Percentiles rank a stretch among this genome's conserved stretches.
phyloP scores from a whole-genome alignment of 2,329 filamentous ascomycete species.

The Colletotrichum abscissum region DNA sequence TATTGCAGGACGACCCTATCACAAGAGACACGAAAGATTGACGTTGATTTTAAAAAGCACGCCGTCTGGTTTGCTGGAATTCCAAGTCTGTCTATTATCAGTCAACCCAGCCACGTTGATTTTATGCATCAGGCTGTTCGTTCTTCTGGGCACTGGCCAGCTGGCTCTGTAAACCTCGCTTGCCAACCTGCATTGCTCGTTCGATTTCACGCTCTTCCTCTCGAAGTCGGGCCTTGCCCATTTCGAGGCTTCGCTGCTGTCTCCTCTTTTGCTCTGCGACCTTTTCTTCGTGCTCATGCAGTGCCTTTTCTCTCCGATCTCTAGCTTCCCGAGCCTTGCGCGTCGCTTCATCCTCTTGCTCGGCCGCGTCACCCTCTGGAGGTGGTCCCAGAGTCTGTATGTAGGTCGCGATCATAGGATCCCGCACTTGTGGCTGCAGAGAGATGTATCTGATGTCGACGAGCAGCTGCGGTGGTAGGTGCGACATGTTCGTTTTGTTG shows the following conservation, averaged over 20 bases:
- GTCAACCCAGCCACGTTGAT: conserved; percentile 1
- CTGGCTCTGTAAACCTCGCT: conserved; percentile 73
- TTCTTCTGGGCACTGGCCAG: conserved; percentile 49
- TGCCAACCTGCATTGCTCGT: conserved; percentile 75
- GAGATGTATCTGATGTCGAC: conserved; percentile 78
- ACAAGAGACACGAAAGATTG: neutral
- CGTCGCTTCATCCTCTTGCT: conserved; percentile 62
- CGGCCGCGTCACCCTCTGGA: conserved; percentile 51
- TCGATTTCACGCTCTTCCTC: conserved; percentile 77
- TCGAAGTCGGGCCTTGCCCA: conserved; percentile 69
- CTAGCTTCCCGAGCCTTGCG: conserved; percentile 62
- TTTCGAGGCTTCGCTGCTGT: conserved; percentile 68
- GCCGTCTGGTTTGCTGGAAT: neutral
- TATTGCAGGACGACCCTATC: neutral
- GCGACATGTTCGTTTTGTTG: conserved; percentile 63
- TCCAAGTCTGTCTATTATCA: neutral
- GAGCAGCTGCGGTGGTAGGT: conserved; percentile 71
- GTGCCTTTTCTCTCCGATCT: conserved; percentile 72
- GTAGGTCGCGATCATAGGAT: conserved; percentile 74
- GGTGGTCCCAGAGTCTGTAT: conserved; percentile 72
- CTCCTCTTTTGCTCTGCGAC: conserved; percentile 73
- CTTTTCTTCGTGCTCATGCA: conserved; percentile 64
- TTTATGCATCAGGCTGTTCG: conserved; percentile 13
- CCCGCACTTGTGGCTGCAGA: conserved; percentile 69
- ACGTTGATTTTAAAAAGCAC: neutral